Percentiles rank a stretch among this genome's conserved stretches.
Conservation (phyloP, 139 green algal genomes). For the Chloropicon primus region DNA sequence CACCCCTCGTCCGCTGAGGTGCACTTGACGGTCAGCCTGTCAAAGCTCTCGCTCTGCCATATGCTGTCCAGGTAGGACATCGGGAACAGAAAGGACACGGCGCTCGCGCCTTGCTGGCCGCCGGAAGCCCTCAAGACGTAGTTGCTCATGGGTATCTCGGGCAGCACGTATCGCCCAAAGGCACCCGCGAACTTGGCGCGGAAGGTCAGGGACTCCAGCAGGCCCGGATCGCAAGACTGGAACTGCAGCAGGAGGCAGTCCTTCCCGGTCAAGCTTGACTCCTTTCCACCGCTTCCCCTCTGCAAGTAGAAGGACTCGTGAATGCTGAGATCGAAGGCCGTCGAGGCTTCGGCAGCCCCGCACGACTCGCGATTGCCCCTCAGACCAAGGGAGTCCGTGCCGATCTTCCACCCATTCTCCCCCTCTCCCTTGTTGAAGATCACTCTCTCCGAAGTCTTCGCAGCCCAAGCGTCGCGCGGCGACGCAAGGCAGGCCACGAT, state of each 20-base stretch:
- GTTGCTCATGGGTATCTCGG: background rate
- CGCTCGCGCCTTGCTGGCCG: background rate
- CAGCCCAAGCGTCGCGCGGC: too few relatives aligned
- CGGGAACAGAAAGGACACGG: background rate
- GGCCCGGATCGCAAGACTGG: background rate
- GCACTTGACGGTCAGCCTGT: slow-evolving; percentile 34
- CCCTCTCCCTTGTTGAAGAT: background rate
- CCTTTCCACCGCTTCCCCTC: background rate
- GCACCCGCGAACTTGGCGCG: background rate
- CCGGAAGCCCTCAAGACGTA: background rate
- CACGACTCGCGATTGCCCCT: background rate
- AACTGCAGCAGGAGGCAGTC: background rate
- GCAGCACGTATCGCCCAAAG: background rate
- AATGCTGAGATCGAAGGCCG: background rate
- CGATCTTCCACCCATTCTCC: background rate
- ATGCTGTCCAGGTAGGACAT: background rate
- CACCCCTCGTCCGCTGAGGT: slow-evolving; percentile 19
- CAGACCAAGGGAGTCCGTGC: background rate
- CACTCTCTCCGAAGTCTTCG: background rate
- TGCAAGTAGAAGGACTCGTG: background rate
- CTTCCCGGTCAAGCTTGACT: background rate
- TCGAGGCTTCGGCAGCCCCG: too few relatives aligned
- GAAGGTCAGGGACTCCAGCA: background rate
- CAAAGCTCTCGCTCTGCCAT: slow-evolving; percentile 4
- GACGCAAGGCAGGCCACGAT: too few relatives aligned